Percentiles rank a stretch among this genome's conserved stretches.
phyloP scores from a whole-genome alignment of 108 stramenopile genomes.

The Schizochytrium sp. region DNA sequence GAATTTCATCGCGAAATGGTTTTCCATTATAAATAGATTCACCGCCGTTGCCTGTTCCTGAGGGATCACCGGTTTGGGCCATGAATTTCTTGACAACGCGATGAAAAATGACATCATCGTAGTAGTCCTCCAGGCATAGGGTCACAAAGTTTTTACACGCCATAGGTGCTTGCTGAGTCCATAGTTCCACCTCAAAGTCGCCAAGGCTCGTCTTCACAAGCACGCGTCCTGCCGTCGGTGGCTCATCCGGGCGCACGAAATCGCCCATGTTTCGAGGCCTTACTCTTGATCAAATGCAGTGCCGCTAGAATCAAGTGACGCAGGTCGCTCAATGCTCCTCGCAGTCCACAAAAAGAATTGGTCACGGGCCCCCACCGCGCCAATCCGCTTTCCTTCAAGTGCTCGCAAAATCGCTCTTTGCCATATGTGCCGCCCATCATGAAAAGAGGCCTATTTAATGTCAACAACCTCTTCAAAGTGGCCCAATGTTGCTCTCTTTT shows the following conservation, averaged over 20 bases:
- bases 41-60: conserved; percentile 76
- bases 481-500: no score
- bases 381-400: no score
- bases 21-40: conserved; percentile 63
- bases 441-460: no score
- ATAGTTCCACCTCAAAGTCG: conserved; percentile 76
- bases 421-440: no score
- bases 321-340: no score
- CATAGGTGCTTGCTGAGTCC: conserved; percentile 75
- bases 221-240: conserved; percentile 73
- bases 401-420: no score
- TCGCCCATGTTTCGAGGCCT: no score
- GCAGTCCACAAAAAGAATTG: no score
- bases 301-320: no score
- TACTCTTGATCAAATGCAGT: no score
- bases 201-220: conserved; percentile 74
- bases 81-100: conserved; percentile 88
- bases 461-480: no score
- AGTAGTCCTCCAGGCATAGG: conserved; percentile 71
- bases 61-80: conserved; percentile 85
- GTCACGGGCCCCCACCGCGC: no score
- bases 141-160: conserved; percentile 77
- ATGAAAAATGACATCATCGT: conserved; percentile 79
- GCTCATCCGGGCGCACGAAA: background rate
- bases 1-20: conserved; percentile 82